These are phyloP conservation scores for Dianthus caryophyllus DNA, from an alignment of 148 eudicot species.

Conservation along the genomic window DNA sequence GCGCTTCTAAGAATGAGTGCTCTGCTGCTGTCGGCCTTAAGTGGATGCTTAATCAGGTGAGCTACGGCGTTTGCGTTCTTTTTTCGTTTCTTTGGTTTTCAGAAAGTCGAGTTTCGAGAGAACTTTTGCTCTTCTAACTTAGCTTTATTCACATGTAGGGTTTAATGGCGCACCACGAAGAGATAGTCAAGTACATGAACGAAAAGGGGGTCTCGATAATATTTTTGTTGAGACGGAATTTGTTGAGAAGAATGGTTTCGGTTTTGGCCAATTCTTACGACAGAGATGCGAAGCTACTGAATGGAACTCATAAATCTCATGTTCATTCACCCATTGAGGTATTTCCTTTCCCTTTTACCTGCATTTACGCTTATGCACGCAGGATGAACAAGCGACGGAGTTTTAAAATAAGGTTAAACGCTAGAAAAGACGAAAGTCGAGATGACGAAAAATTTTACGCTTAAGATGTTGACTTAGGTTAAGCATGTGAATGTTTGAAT, in stretches of 20 bases:
- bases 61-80: not conserved
- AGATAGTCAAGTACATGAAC: slow-evolving; percentile 48
- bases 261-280: slow-evolving; percentile 55
- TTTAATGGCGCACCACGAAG: slow-evolving; percentile 45
- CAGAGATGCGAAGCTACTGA: slow-evolving; percentile 45
- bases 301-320: slow-evolving; percentile 80
- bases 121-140: too few relatives aligned
- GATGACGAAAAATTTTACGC: too few relatives aligned
- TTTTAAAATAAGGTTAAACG: too few relatives aligned
- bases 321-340: slow-evolving; percentile 67
- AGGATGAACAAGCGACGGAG: too few relatives aligned
- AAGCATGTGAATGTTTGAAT: too few relatives aligned
- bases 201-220: slow-evolving; percentile 50
- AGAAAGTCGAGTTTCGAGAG: too few relatives aligned
- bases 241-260: slow-evolving; percentile 59
- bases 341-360: not conserved
- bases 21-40: slow-evolving; percentile 73
- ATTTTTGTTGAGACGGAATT: slow-evolving; percentile 61
- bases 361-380: too few relatives aligned
- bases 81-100: not conserved
- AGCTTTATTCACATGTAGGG: slow-evolving; percentile 32
- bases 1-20: slow-evolving; percentile 83
- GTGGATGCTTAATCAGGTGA: slow-evolving; percentile 88
- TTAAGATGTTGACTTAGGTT: too few relatives aligned
- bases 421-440: too few relatives aligned